These are phyloP conservation scores for Westerdykella ornata DNA, from an alignment of 2,329 filamentous ascomycete species.

Conservation along the genomic window DNA sequence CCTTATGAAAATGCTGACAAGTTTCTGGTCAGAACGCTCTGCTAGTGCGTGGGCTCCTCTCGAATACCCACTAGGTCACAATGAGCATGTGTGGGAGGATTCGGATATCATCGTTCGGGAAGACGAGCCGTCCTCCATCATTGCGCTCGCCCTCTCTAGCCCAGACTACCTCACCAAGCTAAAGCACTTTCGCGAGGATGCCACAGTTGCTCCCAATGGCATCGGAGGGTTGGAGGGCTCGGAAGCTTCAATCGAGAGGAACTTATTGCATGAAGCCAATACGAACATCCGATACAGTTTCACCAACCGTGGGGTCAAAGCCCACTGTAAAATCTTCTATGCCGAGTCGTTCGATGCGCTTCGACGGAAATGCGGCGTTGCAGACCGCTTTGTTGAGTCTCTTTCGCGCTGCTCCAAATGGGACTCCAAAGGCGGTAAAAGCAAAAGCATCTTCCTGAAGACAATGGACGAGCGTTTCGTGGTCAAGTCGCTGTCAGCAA, in stretches of 20 bases:
- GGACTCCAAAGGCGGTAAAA: slow-evolving; percentile 97
- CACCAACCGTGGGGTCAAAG: slow-evolving; percentile 83
- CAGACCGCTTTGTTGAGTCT: slow-evolving; percentile 90
- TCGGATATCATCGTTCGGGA: slow-evolving; percentile 96
- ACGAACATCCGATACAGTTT: slow-evolving; percentile 97
- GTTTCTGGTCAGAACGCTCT: slow-evolving; percentile 97
- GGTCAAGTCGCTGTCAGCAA: slow-evolving; percentile 80
- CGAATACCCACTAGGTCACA: slow-evolving; percentile 76
- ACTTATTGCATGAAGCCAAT: slow-evolving; percentile 73
- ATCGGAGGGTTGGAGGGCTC: slow-evolving; percentile 19
- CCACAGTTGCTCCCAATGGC: slow-evolving; percentile 13
- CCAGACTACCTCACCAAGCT: slow-evolving; percentile 81
- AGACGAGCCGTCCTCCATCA: slow-evolving; percentile 92
- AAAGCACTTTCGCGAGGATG: slow-evolving; percentile 51
- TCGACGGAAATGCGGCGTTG: slow-evolving; percentile 83
- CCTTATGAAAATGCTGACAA: slow-evolving; percentile 89
- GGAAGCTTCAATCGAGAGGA: slow-evolving; percentile 75
- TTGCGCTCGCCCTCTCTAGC: slow-evolving; percentile 85
- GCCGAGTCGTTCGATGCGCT: slow-evolving; percentile 96
- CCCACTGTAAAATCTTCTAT: slow-evolving; percentile 98
- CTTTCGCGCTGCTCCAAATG: slow-evolving; percentile 93
- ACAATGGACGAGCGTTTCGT: slow-evolving; percentile 92
- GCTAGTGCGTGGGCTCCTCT: slow-evolving; percentile 88
- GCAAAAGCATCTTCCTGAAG: slow-evolving; percentile 94
- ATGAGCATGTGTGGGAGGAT: slow-evolving; percentile 93